Evolutionary conservation across 768 basidiomycete genomes (phyloP).

Genomic region (Suillus discolor): DNA sequence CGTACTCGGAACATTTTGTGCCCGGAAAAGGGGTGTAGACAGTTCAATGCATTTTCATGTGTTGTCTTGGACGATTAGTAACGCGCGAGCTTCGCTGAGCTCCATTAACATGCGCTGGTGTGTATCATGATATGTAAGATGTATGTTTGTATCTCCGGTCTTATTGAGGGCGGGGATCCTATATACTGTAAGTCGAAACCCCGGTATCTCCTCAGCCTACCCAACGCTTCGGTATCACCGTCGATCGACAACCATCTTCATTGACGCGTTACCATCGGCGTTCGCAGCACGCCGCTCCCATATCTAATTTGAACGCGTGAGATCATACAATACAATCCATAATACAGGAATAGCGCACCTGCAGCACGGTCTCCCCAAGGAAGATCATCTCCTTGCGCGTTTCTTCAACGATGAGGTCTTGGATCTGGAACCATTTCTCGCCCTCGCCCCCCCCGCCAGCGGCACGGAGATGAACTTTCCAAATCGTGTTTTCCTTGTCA

Average conservation of each 20-base stretch:
- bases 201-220: slow-evolving; percentile 31
- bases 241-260: slow-evolving; percentile 37
- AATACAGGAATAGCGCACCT: slow-evolving; percentile 52
- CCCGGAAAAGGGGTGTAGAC: neutral
- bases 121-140: slow-evolving; percentile 7
- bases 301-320: slow-evolving; percentile 43
- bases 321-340: slow-evolving; percentile 9
- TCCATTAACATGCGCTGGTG: slow-evolving; percentile 7
- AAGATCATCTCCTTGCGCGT: slow-evolving; percentile 98
- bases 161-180: neutral
- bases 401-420: slow-evolving; percentile 95
- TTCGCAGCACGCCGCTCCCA: slow-evolving; percentile 56
- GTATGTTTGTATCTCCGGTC: slow-evolving; percentile 8
- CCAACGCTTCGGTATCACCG: slow-evolving; percentile 14
- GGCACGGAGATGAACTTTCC: slow-evolving; percentile 88
- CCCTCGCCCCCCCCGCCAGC: slow-evolving; percentile 75
- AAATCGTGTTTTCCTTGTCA: slow-evolving; percentile 88
- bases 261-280: slow-evolving; percentile 18
- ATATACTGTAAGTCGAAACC: slow-evolving; percentile 14
- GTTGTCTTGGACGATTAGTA: neutral
- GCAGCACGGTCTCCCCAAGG: slow-evolving; percentile 93
- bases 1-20: neutral
- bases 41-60: neutral
- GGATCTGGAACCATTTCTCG: slow-evolving; percentile 96
- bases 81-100: slow-evolving; percentile 9